These are phyloP conservation scores for Pichia membranifaciens DNA, from an alignment of 805 yeast species.

Conservation along the genomic window DNA sequence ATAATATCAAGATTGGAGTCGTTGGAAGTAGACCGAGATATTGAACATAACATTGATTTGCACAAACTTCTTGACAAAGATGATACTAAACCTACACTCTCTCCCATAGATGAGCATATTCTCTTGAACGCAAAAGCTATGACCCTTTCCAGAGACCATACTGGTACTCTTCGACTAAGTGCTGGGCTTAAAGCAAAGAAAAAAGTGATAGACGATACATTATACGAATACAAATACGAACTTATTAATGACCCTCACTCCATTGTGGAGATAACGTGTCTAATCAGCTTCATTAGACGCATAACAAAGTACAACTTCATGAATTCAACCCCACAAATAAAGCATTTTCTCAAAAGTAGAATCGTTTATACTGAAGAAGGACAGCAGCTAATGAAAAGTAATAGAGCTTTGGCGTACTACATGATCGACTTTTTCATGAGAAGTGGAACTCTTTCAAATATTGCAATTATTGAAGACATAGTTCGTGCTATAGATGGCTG, in stretches of 20 bases:
- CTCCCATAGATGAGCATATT: constrained; percentile 2
- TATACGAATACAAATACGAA: constrained; percentile 2
- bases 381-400: neutral
- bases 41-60: neutral
- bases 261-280: constrained; percentile 4
- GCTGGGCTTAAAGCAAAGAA: too few species aligned
- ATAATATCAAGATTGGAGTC: neutral
- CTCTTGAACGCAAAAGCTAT: neutral
- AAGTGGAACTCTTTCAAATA: neutral
- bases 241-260: constrained; percentile 6
- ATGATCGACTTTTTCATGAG: constrained; percentile 9
- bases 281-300: constrained; percentile 3
- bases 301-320: constrained; percentile 7
- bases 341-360: constrained; percentile 8
- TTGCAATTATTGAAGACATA: constrained; percentile 1
- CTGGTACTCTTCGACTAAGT: neutral
- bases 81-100: neutral
- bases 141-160: neutral
- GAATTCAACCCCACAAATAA: constrained; percentile 9
- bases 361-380: constrained; percentile 6
- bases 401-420: neutral
- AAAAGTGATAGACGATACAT: constrained; percentile 1
- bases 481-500: constrained; percentile 1
- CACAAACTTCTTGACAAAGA: neutral
- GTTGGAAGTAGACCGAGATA: neutral